These are phyloP conservation scores for Stachybotrys chartarum DNA, from an alignment of 2,329 filamentous ascomycete species.

Conservation along the genomic window DNA sequence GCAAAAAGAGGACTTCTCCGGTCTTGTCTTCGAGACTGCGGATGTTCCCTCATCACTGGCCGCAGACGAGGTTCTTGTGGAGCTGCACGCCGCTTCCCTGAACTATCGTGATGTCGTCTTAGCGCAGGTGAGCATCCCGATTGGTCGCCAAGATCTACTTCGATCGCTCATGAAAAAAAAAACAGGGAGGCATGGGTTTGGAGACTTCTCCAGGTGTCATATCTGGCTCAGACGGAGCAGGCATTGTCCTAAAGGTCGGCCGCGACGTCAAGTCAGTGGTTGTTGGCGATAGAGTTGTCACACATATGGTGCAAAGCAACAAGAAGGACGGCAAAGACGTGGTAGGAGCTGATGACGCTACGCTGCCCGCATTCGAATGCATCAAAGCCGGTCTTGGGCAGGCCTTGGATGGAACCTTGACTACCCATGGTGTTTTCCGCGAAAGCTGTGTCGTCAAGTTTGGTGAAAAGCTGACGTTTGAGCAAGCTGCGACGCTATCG, in stretches of 20 bases:
- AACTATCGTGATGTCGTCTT: slow-evolving; percentile 1
- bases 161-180: too few species aligned
- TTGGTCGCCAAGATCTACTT: too few species aligned
- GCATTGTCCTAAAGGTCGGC: not conserved
- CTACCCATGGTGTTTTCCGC: not conserved
- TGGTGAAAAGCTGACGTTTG: not conserved
- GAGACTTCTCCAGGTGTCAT: not conserved
- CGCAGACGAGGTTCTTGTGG: not conserved
- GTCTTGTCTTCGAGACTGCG: not conserved
- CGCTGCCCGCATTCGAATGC: not conserved
- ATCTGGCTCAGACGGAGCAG: not conserved
- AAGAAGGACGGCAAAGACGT: not conserved
- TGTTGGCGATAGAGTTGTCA: not conserved
- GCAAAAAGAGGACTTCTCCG: not conserved
- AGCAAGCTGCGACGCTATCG: not conserved
- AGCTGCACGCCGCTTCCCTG: not conserved
- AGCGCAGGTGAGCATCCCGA: not conserved
- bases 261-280: not conserved
- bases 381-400: not conserved
- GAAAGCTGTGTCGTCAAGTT: slow-evolving; percentile 1
- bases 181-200: not conserved
- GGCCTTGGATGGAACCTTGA: not conserved
- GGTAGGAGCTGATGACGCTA: not conserved
- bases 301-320: not conserved
- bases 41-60: not conserved